Evolutionary conservation across 2,329 filamentous ascomycete species (phyloP).

Genomic region (Septoria linicola): DNA sequence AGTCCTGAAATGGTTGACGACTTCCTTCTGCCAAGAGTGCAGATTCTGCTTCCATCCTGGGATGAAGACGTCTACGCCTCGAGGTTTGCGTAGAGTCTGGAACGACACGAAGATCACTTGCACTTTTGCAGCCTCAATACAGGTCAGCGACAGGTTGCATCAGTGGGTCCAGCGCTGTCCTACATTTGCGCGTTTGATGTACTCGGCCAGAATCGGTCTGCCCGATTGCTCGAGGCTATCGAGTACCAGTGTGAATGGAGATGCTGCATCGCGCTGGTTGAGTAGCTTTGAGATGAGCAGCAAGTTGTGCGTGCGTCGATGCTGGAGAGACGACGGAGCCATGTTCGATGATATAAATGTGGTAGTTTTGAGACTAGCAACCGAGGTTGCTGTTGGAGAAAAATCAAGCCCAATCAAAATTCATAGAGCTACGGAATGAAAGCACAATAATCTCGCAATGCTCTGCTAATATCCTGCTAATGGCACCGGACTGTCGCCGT

Average conservation of each 20-base stretch:
- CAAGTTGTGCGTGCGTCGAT: conserved; percentile 79
- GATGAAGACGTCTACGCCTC: conserved; percentile 66
- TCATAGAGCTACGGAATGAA: conserved; percentile 3
- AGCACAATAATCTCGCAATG: background rate
- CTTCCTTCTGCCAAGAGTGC: conserved; percentile 35
- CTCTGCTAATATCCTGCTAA: too few relatives aligned
- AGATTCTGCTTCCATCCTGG: conserved; percentile 35
- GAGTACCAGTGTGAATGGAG: conserved; percentile 81
- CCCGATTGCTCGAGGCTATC: conserved; percentile 83
- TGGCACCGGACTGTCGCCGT: too few relatives aligned
- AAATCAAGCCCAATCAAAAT: background rate
- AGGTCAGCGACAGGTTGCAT: background rate
- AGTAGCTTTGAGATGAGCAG: conserved; percentile 80
- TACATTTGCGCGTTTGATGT: conserved; percentile 72
- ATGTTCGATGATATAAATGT: conserved; percentile 41
- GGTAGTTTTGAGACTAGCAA: too few relatives aligned
- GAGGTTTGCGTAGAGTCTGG: conserved; percentile 65
- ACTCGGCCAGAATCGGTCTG: conserved; percentile 67
- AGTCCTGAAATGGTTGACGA: conserved; percentile 27
- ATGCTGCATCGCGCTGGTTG: conserved; percentile 73
- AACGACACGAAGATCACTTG: conserved; percentile 77
- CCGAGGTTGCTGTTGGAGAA: too few relatives aligned
- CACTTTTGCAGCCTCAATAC: conserved; percentile 58
- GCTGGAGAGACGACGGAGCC: conserved; percentile 58
- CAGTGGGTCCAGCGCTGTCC: background rate